Conservation (phyloP, 192 early-diverging fungal species). For the Umbelopsis ramanniana region DNA sequence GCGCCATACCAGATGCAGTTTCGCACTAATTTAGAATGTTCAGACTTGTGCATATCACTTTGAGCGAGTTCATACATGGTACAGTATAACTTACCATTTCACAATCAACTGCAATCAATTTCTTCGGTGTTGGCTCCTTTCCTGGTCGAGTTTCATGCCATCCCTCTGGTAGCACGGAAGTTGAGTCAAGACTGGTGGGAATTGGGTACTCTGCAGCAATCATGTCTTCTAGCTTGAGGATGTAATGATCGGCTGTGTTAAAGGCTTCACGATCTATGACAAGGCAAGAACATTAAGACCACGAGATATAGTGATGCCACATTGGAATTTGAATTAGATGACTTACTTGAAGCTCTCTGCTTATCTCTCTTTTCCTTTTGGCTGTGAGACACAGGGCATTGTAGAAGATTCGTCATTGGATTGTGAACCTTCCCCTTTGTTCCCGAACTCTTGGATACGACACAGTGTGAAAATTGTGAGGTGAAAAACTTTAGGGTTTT, state of each 20-base stretch:
- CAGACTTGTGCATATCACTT: too few species aligned
- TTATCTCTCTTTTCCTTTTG: conserved; percentile 41
- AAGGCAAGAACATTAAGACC: neutral
- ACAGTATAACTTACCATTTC: conserved; percentile 53
- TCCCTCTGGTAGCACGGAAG: conserved; percentile 30
- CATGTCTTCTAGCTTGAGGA: conserved; percentile 47
- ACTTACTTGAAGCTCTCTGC: conserved; percentile 35
- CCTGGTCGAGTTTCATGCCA: conserved; percentile 55
- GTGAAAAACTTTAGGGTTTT: conserved; percentile 33
- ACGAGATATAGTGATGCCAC: too few species aligned
- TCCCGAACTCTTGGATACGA: conserved; percentile 42
- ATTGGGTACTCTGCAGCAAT: conserved; percentile 49
- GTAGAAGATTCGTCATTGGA: conserved; percentile 47
- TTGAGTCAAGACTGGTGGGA: conserved; percentile 37
- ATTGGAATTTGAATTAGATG: neutral
- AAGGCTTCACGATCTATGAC: neutral
- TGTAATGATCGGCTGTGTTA: conserved; percentile 45
- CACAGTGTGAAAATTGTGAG: conserved; percentile 29
- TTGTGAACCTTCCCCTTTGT: conserved; percentile 39
- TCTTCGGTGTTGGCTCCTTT: conserved; percentile 27
- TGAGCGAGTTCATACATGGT: neutral
- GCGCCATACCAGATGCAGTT: conserved; percentile 37
- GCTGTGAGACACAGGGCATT: conserved; percentile 42
- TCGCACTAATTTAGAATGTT: neutral
- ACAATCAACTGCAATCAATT: conserved; percentile 61